Evolutionary conservation across 257 asterid species (phyloP), one percentile per base, ranked within the genome.

Genomic region (Mitragyna speciosa): DNA sequence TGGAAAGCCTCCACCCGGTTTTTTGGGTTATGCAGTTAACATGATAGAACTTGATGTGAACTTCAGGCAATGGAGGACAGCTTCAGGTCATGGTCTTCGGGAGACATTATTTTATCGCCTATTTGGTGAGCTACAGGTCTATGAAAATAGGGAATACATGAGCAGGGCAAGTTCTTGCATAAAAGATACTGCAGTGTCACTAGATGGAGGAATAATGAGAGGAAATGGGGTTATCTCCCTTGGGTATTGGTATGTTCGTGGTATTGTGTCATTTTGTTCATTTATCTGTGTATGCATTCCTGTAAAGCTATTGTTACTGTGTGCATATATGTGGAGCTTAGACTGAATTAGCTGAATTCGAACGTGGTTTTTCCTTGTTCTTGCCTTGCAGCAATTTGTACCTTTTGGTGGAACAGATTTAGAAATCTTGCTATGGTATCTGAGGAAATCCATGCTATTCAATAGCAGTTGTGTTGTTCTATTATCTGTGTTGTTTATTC

Each of bases 41-140:
- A 39, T 88, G 91, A 83, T 90, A 39, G 71, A 71, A 52, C 82
- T 80, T 24, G 90, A 85, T 54, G 78, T 76, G 19, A 70, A 58
- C 22, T 68, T 73, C 67, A 26, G 54, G 74, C 77, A 72, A 1
- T 84, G 87, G 82, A 90, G 86, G 73, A 84, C 89, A 6, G 19
- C 67, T 49, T 79, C 81, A 1, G 94, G 92, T 22, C 81, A 82
- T 84, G 87, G 89, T 31, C 91, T 91, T 4, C 82, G 92, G 0
- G 93, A 93, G 81, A 87, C 94, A 2, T 61, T 91, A 76, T 89
- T 91, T 75, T 87, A 83, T 79, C 84, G 87, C 48, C 95, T 91
- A 17, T 76, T 93, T 63, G 94, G 94, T 11, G 79, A 85, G 80
- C 93, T 91, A 79, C 97, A 91, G 83, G 97, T 93, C 36, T 91